Percentiles rank a stretch among this genome's conserved stretches.
Conservation (phyloP, 2,329 filamentous ascomycete genomes). For the Ceratocystis harringtonii region DNA sequence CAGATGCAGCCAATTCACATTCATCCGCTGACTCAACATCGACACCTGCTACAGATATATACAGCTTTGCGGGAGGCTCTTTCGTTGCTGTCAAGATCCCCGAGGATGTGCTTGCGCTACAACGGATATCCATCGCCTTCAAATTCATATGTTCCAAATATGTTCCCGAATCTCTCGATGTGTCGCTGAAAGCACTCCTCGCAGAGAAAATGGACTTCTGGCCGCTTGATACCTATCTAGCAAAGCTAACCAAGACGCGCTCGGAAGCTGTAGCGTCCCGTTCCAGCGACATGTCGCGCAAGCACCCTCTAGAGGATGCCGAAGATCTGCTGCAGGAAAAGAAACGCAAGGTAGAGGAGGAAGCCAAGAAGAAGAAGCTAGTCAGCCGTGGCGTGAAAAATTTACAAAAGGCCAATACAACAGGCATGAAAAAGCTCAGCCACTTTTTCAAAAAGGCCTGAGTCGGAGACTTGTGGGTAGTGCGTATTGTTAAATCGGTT, state of each 20-base stretch:
- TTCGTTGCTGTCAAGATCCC: constrained; percentile 19
- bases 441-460: constrained; percentile 71
- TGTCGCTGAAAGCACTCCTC: constrained; percentile 30
- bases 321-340: constrained; percentile 56
- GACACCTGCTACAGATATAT: constrained; percentile 27
- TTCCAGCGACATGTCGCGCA: constrained; percentile 56
- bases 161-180: constrained; percentile 32
- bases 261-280: constrained; percentile 56
- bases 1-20: not conserved
- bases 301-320: constrained; percentile 51
- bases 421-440: constrained; percentile 94
- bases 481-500: not conserved
- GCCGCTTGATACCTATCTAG: constrained; percentile 55
- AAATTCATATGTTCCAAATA: constrained; percentile 51
- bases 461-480: not conserved
- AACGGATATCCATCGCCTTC: constrained; percentile 49
- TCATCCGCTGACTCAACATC: constrained; percentile 15
- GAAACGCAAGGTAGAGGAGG: constrained; percentile 73
- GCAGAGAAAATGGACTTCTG: constrained; percentile 46
- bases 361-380: constrained; percentile 64
- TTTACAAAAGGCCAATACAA: constrained; percentile 77
- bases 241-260: constrained; percentile 49
- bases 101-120: constrained; percentile 38
- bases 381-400: constrained; percentile 64
- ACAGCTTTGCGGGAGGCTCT: constrained; percentile 21